Base-by-base conservation (phyloP, 106 monocot species). In the Dioscorea dumetorum region DNA sequence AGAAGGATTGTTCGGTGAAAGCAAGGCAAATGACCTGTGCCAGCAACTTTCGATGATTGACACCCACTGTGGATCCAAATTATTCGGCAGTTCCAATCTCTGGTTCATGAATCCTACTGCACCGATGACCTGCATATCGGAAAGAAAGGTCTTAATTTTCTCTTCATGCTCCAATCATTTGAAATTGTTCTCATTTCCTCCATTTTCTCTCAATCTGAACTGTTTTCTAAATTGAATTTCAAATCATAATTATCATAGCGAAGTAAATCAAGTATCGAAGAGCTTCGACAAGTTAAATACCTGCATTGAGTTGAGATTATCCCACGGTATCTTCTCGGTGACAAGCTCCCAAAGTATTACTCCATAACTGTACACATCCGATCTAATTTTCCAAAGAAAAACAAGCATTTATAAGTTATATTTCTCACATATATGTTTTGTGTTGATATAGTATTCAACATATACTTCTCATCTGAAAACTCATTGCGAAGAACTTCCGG, bases 401-500 rank as follows among this genome's bases (percentile, higher is more conserved):
- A 54, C 41, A 41, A 41, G 41, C 1, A 41, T 41, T 41, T 41
- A 41, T 41, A 0, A 6, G 41, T 28, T 41, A 41, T n/a, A n/a
- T n/a, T n/a, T n/a, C n/a, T n/a, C 41, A 8, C 41, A 41, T 8
- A 41, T 41, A 0, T 41, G 41, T 41, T 41, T 41, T 8, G 6
- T 41, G 41, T 41, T 6, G 41, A 41, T 41, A 28, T 28, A 28
- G 41, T 6, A 41, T 8, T 41, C 24, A 67, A 10, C 73, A 76
- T 85, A 20, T 87, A 99, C 99, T 99, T 99, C 71, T 99, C 99
- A 76, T 99, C 90, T 20, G 90, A 77, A 70, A 81, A 82, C 60
- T 99, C 99, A 74, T 87, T 99, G 49, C 93, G 99, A 76, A 99
- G 93, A 75, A 85, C 90, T 93, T 99, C 99, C 21, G 99, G 99